Evolutionary conservation across 345 rosid genomes (phyloP).

Genomic region (Camelina laxa): DNA sequence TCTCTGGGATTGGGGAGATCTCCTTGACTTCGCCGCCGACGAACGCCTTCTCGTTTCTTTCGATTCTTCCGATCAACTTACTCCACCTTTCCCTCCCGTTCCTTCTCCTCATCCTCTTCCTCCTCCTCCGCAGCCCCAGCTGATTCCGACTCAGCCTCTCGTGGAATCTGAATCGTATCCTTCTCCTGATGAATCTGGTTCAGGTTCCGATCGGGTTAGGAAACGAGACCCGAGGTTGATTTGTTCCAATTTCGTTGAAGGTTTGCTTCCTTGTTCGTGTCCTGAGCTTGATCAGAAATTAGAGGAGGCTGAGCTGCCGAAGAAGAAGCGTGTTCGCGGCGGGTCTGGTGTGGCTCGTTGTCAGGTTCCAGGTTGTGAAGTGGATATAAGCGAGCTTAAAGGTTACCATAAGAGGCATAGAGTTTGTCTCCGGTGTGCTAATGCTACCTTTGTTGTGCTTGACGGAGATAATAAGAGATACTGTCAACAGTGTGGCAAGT

Average conservation of each 20-base stretch:
- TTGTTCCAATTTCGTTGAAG: slow-evolving; percentile 90
- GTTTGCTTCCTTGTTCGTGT: slow-evolving; percentile 81
- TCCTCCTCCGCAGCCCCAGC: slow-evolving; percentile 28
- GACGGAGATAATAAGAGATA: slow-evolving; percentile 84
- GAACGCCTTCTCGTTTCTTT: slow-evolving; percentile 57
- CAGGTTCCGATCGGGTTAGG: slow-evolving; percentile 58
- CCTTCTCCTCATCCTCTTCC: slow-evolving; percentile 21
- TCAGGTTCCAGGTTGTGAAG: slow-evolving; percentile 84
- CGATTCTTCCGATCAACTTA: slow-evolving; percentile 45
- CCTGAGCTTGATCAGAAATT: slow-evolving; percentile 83
- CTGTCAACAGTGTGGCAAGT: slow-evolving; percentile 99
- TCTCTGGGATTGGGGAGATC: slow-evolving; percentile 85
- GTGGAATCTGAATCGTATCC: slow-evolving; percentile 40
- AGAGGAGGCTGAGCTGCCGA: slow-evolving; percentile 65
- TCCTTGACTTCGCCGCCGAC: slow-evolving; percentile 75
- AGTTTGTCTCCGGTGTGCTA: slow-evolving; percentile 88
- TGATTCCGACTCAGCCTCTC: slow-evolving; percentile 26
- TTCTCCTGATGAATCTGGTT: slow-evolving; percentile 30
- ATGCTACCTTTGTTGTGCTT: slow-evolving; percentile 60
- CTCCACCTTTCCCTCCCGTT: slow-evolving; percentile 21
- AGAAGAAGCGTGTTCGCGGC: slow-evolving; percentile 60
- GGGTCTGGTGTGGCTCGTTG: slow-evolving; percentile 55
- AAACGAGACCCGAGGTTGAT: slow-evolving; percentile 89
- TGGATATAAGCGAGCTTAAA: slow-evolving; percentile 86
- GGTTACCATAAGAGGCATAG: slow-evolving; percentile 90